Evolutionary conservation across 805 yeast genomes (phyloP).

Genomic region (Myxozyma neotropica): DNA sequence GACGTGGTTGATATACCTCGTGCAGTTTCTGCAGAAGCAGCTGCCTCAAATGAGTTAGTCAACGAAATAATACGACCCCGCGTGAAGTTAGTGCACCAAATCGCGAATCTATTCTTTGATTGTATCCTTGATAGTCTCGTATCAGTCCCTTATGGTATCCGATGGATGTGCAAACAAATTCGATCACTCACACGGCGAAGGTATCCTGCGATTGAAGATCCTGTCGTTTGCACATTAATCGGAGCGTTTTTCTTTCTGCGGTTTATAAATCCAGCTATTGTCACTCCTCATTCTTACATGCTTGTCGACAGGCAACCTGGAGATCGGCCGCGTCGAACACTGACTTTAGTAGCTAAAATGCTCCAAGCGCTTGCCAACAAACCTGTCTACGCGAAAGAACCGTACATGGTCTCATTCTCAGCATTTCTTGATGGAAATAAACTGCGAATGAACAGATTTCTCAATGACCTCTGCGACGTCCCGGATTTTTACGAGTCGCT

Average conservation of each 20-base stretch:
- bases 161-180: constrained; percentile 69
- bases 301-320: constrained; percentile 45
- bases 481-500: constrained; percentile 47
- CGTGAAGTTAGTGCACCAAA: constrained; percentile 32
- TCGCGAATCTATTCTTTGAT: constrained; percentile 47
- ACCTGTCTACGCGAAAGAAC: constrained; percentile 61
- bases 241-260: constrained; percentile 86
- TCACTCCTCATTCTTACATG: constrained; percentile 71
- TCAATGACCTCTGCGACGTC: constrained; percentile 45
- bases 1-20: constrained; percentile 20
- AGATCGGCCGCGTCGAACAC: constrained; percentile 58
- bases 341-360: constrained; percentile 78
- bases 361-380: constrained; percentile 88
- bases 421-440: constrained; percentile 40
- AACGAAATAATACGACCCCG: constrained; percentile 39
- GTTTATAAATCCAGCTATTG: constrained; percentile 84
- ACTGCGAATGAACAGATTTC: constrained; percentile 40
- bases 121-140: constrained; percentile 58
- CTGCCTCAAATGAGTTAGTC: constrained; percentile 40
- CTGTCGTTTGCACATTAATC: constrained; percentile 50
- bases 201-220: constrained; percentile 58
- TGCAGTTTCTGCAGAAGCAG: constrained; percentile 40
- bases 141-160: constrained; percentile 69
- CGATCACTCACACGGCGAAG: constrained; percentile 56
- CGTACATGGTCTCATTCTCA: constrained; percentile 39